phyloP scores from a whole-genome alignment of 2,329 filamentous ascomycete genomes.

The Ascochyta viciae-villosae region DNA sequence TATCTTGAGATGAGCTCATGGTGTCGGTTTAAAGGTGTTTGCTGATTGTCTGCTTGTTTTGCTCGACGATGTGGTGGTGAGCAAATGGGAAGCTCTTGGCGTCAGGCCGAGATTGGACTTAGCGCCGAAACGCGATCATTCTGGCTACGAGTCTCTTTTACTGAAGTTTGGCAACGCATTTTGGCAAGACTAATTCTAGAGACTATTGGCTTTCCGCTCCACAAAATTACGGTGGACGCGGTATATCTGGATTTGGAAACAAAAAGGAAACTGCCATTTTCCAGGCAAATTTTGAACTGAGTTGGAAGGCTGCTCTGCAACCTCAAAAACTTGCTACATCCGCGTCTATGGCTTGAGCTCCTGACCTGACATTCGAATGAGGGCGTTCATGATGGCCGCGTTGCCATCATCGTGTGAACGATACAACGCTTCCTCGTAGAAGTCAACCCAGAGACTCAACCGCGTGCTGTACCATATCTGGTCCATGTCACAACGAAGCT shows the following conservation, averaged over 20 bases:
- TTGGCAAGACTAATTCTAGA: not conserved
- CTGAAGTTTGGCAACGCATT: not conserved
- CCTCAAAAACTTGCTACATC: not conserved
- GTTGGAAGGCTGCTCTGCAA: not conserved
- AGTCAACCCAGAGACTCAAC: not conserved
- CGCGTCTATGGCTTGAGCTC: not conserved
- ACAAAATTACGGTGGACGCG: not conserved
- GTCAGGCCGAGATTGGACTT: conserved; percentile 1
- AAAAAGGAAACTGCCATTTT: not conserved
- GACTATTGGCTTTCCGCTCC: not conserved
- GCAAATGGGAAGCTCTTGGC: conserved; percentile 3
- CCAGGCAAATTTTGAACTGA: not conserved
- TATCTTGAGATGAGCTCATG: not conserved
- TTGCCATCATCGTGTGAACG: not conserved
- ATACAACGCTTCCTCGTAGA: not conserved
- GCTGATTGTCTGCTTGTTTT: not conserved
- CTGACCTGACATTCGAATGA: not conserved
- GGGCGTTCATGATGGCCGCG: not conserved
- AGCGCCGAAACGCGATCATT: not conserved
- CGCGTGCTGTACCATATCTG: not conserved
- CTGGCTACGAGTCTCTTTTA: not conserved
- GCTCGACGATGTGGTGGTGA: not conserved
- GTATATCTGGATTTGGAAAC: not conserved
- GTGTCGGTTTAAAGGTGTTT: not conserved
- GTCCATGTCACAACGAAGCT: not conserved